Percentiles rank a stretch among this genome's conserved stretches.
phyloP scores from a whole-genome alignment of 441 rosid genomes.

The Erodium chrysanthum region DNA sequence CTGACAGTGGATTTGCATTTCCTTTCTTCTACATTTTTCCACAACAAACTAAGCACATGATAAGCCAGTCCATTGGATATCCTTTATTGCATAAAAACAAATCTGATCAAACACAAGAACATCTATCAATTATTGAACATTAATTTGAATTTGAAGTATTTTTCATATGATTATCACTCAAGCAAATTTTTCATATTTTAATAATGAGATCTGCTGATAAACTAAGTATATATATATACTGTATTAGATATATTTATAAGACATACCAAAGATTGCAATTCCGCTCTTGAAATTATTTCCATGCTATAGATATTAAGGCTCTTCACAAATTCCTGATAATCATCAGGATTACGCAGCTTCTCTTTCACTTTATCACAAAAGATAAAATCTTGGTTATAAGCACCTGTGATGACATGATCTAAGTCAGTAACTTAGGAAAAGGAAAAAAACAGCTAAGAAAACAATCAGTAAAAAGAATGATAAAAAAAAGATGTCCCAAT shows the following conservation, averaged over 20 bases:
- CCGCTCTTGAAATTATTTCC: slow-evolving; percentile 71
- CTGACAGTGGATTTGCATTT: neutral
- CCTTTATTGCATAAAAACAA: neutral
- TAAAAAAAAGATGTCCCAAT: neutral
- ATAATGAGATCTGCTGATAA: slow-evolving; percentile 8
- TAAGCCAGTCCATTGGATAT: neutral
- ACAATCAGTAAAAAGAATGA: neutral
- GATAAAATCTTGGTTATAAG: slow-evolving; percentile 55
- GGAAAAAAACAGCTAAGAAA: neutral
- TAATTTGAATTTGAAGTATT: neutral
- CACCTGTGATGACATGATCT: slow-evolving; percentile 41
- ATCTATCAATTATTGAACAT: neutral
- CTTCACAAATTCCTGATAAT: slow-evolving; percentile 71
- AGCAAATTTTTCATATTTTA: slow-evolving; percentile 2
- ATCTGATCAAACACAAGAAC: neutral
- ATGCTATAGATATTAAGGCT: slow-evolving; percentile 79
- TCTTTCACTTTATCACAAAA: slow-evolving; percentile 81
- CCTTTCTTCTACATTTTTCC: neutral
- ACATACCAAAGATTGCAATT: slow-evolving; percentile 79
- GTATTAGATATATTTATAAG: slow-evolving; percentile 9
- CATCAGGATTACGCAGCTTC: slow-evolving; percentile 55
- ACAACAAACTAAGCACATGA: neutral
- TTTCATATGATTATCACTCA: neutral
- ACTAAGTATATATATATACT: slow-evolving; percentile 5
- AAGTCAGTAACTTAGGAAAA: slow-evolving; percentile 6